Percentiles rank a stretch among this genome's conserved stretches.
These are phyloP conservation scores for Gloeophyllum trabeum DNA, from an alignment of 768 basidiomycete species.

Conservation along the genomic window DNA sequence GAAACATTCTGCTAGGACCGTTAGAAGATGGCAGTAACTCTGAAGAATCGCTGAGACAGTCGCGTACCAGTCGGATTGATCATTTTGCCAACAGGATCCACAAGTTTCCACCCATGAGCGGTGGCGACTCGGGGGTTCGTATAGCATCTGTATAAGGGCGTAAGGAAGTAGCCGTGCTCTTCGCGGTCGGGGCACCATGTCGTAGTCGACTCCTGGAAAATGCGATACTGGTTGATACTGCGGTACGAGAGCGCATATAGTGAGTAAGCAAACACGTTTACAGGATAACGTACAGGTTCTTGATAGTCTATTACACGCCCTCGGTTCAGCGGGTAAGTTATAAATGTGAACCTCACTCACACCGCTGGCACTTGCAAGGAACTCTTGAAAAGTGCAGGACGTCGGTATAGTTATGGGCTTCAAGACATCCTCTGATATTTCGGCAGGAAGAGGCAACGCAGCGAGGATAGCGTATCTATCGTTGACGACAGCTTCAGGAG, in stretches of 20 bases:
- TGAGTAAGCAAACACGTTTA: not conserved
- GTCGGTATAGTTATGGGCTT: constrained; percentile 59
- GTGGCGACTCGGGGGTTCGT: constrained; percentile 70
- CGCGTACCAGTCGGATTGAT: constrained; percentile 48
- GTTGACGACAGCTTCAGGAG: too few relatives aligned
- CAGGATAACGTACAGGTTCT: constrained; percentile 35
- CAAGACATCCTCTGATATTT: constrained; percentile 53
- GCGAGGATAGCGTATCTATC: constrained; percentile 47
- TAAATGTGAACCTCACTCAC: constrained; percentile 30
- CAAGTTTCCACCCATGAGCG: constrained; percentile 61
- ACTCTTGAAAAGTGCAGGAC: constrained; percentile 58
- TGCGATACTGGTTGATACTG: constrained; percentile 57
- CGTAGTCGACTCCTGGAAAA: constrained; percentile 57
- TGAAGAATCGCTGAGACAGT: not conserved
- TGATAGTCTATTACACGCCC: constrained; percentile 31
- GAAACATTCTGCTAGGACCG: constrained; percentile 49
- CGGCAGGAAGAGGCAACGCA: constrained; percentile 48
- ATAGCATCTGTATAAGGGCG: constrained; percentile 65
- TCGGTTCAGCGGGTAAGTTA: not conserved
- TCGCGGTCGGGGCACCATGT: constrained; percentile 75
- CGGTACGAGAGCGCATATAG: constrained; percentile 1
- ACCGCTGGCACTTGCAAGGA: constrained; percentile 38
- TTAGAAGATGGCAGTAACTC: not conserved
- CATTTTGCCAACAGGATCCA: constrained; percentile 53
- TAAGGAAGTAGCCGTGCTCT: constrained; percentile 71